Evolutionary conservation across 179 eudicot genomes (phyloP).

Genomic region (Silene noctiflora): DNA sequence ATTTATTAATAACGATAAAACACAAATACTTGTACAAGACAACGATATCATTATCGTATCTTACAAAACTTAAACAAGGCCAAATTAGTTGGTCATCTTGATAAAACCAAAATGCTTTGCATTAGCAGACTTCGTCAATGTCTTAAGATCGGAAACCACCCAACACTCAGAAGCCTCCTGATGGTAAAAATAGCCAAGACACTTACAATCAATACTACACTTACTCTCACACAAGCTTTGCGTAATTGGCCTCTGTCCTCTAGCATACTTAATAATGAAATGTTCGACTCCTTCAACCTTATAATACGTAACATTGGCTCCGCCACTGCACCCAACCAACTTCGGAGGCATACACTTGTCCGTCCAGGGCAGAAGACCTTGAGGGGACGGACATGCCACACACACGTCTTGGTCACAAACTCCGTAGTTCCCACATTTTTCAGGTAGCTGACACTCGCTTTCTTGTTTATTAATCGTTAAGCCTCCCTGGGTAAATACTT

Average conservation of each 20-base stretch:
- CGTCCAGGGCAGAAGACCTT: slow-evolving; percentile 44
- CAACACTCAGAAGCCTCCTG: slow-evolving; percentile 39
- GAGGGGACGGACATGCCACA: slow-evolving; percentile 43
- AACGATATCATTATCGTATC: too few relatives aligned
- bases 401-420: slow-evolving; percentile 42
- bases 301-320: slow-evolving; percentile 22
- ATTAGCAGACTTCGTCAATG: slow-evolving; percentile 28
- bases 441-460: slow-evolving; percentile 38
- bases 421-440: slow-evolving; percentile 40
- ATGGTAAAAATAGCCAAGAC: slow-evolving; percentile 41
- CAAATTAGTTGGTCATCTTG: slow-evolving; percentile 16
- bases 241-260: slow-evolving; percentile 33
- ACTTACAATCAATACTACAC: slow-evolving; percentile 48
- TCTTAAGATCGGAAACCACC: slow-evolving; percentile 41
- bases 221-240: slow-evolving; percentile 29
- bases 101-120: slow-evolving; percentile 35
- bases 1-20: too few relatives aligned
- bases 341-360: slow-evolving; percentile 32
- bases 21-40: too few relatives aligned
- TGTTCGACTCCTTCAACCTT: slow-evolving; percentile 43
- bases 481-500: neutral
- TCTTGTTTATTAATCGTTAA: neutral
- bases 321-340: slow-evolving; percentile 15
- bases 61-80: too few relatives aligned
- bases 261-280: slow-evolving; percentile 32